Percentiles rank a stretch among this genome's conserved stretches.
phyloP scores from a whole-genome alignment of 148 eudicot genomes.

The Fagopyrum homotropicum region DNA sequence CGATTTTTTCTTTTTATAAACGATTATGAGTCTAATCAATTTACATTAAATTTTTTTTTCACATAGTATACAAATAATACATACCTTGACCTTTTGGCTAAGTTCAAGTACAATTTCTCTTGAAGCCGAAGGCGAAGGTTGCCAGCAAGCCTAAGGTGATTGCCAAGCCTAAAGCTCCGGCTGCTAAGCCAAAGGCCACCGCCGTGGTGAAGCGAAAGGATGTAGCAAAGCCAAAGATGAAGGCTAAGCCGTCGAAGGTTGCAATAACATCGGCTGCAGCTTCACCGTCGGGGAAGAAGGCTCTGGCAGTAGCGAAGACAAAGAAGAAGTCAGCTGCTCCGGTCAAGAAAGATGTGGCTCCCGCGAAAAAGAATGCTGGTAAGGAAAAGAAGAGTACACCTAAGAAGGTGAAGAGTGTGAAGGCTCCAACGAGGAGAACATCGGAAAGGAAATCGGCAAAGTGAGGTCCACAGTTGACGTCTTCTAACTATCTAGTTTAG shows the following conservation, averaged over 20 bases:
- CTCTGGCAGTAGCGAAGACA: not conserved
- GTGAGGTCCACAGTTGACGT: not conserved
- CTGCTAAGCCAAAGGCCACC: conserved; percentile 6
- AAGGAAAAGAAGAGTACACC: too few species aligned
- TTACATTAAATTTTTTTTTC: too few species aligned
- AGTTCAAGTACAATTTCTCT: too few species aligned
- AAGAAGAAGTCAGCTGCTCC: not conserved
- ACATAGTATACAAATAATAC: too few species aligned
- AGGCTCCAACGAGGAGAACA: conserved; percentile 3
- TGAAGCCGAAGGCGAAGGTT: conserved; percentile 4
- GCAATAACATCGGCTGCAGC: not conserved
- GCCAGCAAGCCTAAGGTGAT: conserved; percentile 9
- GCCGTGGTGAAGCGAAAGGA: conserved; percentile 4
- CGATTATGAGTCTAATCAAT: too few species aligned
- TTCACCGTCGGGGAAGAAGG: not conserved
- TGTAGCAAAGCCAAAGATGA: conserved; percentile 9
- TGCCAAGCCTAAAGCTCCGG: not conserved
- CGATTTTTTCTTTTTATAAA: too few species aligned
- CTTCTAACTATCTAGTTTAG: not conserved
- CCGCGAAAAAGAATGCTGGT: conserved; percentile 1
- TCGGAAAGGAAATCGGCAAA: conserved; percentile 4
- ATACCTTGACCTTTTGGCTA: too few species aligned
- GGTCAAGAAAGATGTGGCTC: not conserved
- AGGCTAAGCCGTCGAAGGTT: not conserved
- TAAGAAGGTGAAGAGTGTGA: not conserved